Evolutionary conservation across 805 yeast species (phyloP), one percentile per base, ranked within the genome.

Genomic region (Kurtzmaniella fragi): DNA sequence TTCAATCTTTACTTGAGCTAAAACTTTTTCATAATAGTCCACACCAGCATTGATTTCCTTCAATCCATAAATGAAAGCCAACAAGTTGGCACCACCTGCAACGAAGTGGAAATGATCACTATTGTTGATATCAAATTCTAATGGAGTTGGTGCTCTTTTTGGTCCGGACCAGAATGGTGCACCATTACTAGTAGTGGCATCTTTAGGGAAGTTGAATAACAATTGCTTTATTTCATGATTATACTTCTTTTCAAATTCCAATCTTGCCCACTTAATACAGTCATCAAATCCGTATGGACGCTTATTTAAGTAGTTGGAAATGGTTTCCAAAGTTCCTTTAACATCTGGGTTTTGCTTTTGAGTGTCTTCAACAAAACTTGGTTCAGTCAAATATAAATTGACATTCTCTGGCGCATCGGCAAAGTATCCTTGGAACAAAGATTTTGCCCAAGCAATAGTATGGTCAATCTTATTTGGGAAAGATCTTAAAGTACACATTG

Each of bases 361-460:
- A 5, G 95, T 84, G 45, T 82, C 80, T 66, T 91, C 97, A 33
- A 91, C 91, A 62, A 82, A 93, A 65, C 89, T 83, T 44, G 96
- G 93, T 64, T 93, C 96, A 27, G 90, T 72, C 57, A 93, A 69
- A 64, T 89, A 93, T 57, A 87, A 64, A 61, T 93, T 93, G 40
- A 90, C 98, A 53, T 88, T 88, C 62, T 87, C 96, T 14, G 96
- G 90, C n/a, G 88, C 75, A 44, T 91, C 96, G 28, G 80, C 71
- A 62, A 93, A 93, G 56, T 80, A 88, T 15, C 93, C 96, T 71
- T 85, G 93, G 75, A 93, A 93, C 57, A 88, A 72, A 14, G 89
- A 81, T 67, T 95, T 95, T 12, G 98, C 95, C 99, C 99, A 93
- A 5, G 99, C 98, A 66, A 93, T 93, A 1, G 99, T 93, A 59